A percentile compares a stretch with the other conserved stretches of the same genome.
phyloP scores from a whole-genome alignment of 192 early-diverging fungal genomes.

The Haplosporangium gracile region DNA sequence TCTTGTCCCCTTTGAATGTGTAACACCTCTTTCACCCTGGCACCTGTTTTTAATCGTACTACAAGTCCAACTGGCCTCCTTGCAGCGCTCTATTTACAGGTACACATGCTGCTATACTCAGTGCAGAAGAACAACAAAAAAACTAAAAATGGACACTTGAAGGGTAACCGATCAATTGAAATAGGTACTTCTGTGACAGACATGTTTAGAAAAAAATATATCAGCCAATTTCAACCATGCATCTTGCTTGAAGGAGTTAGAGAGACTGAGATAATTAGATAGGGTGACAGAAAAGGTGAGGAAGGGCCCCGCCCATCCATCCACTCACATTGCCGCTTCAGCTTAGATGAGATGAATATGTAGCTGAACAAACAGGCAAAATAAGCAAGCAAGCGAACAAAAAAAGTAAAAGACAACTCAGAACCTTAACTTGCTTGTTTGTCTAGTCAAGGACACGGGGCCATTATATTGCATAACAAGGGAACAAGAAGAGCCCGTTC shows the following conservation, averaged over 20 bases:
- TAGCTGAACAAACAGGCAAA: not conserved
- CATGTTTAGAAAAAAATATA: no score
- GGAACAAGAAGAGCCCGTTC: not conserved
- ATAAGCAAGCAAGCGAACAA: not conserved
- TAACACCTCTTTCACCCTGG: not conserved
- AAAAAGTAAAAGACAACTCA: not conserved
- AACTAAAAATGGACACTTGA: no score
- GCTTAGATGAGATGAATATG: not conserved
- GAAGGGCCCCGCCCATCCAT: not conserved
- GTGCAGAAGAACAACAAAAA: no score
- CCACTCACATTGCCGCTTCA: not conserved
- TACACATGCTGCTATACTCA: no score
- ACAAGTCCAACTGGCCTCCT: no score
- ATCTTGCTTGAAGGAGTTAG: no score
- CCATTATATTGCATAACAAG: not conserved
- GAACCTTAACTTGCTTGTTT: not conserved
- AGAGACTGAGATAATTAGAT: no score
- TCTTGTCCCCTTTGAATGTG: not conserved
- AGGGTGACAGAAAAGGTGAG: not conserved
- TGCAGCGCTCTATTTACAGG: no score
- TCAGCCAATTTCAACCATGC: no score
- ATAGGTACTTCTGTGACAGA: no score
- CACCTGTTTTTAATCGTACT: not conserved
- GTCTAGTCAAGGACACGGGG: conserved; percentile 1
- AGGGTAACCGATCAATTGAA: no score